Conservation (phyloP, 257 asterid genomes). For the Agastache rugosa region DNA sequence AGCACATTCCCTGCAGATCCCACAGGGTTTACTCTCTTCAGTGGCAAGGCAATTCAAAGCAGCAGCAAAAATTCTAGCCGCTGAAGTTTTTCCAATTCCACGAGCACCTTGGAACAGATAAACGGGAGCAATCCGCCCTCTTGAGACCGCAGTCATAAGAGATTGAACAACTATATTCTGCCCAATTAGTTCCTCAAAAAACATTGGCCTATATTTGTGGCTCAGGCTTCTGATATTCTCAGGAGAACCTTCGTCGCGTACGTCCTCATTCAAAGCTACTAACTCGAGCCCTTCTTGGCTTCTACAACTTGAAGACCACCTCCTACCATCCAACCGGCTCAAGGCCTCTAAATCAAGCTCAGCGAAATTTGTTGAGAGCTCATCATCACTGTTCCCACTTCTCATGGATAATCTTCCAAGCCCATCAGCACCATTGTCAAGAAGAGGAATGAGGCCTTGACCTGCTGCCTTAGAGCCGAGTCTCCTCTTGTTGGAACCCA, state of each 20-base stretch:
- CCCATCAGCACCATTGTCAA: conserved; percentile 43
- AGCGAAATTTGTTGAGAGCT: conserved; percentile 15
- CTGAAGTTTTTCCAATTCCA: conserved; percentile 93
- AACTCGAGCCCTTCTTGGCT: conserved; percentile 29
- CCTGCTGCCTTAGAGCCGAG: conserved; percentile 48
- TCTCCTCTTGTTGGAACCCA: conserved; percentile 69
- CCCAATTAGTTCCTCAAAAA: conserved; percentile 84
- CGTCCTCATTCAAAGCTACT: conserved; percentile 47
- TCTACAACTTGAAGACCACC: conserved; percentile 34
- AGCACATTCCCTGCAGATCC: conserved; percentile 83
- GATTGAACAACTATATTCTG: conserved; percentile 88
- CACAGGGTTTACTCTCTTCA: conserved; percentile 86
- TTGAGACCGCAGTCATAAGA: conserved; percentile 65
- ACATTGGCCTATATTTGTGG: conserved; percentile 87
- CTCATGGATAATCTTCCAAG: conserved; percentile 27
- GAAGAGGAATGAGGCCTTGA: conserved; percentile 76
- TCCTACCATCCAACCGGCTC: conserved; percentile 33
- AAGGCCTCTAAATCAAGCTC: conserved; percentile 32
- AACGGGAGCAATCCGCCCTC: conserved; percentile 76
- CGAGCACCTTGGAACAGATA: conserved; percentile 98
- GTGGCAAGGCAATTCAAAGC: conserved; percentile 91
- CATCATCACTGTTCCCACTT: conserved; percentile 35
- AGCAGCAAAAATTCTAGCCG: conserved; percentile 81
- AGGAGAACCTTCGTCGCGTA: conserved; percentile 60
- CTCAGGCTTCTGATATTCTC: conserved; percentile 78